Percentiles rank a stretch among this genome's conserved stretches.
Evolutionary conservation across 148 eudicot genomes (phyloP).

Genomic region (Fagopyrum tataricum): DNA sequence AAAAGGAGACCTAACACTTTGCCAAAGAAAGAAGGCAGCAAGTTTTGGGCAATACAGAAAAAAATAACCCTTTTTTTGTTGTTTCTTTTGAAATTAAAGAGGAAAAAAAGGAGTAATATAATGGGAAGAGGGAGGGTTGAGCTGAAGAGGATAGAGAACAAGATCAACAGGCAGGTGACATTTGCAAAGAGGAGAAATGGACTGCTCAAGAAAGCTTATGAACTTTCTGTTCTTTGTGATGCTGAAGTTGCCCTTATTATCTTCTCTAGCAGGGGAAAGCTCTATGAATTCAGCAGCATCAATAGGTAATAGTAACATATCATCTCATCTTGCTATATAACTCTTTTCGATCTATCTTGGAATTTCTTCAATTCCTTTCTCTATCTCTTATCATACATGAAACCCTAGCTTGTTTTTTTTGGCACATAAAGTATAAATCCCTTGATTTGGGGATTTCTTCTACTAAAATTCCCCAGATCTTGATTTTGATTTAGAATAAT

Average conservation of each 20-base stretch:
- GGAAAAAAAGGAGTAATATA: not conserved
- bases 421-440: not conserved
- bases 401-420: slow-evolving; percentile 4
- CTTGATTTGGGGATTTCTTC: not conserved
- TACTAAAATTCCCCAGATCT: not conserved
- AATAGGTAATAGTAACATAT: not conserved
- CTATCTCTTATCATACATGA: not conserved
- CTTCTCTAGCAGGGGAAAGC: slow-evolving; percentile 19
- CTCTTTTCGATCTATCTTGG: too few species aligned
- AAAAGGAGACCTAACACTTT: slow-evolving; percentile 12
- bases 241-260: slow-evolving; percentile 16
- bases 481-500: not conserved
- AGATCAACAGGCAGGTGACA: slow-evolving; percentile 15
- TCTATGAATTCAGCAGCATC: slow-evolving; percentile 16
- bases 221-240: slow-evolving; percentile 13
- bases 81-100: not conserved
- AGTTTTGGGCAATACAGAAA: slow-evolving; percentile 8
- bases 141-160: slow-evolving; percentile 20
- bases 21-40: slow-evolving; percentile 11
- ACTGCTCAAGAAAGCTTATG: slow-evolving; percentile 17
- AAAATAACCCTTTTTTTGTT: not conserved
- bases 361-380: not conserved
- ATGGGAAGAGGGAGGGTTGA: slow-evolving; percentile 19
- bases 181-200: slow-evolving; percentile 19
- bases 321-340: not conserved